Evolutionary conservation across 2,329 filamentous ascomycete genomes (phyloP), one percentile per base, ranked within the genome.

Genomic region (Lizonia empirigonia): DNA sequence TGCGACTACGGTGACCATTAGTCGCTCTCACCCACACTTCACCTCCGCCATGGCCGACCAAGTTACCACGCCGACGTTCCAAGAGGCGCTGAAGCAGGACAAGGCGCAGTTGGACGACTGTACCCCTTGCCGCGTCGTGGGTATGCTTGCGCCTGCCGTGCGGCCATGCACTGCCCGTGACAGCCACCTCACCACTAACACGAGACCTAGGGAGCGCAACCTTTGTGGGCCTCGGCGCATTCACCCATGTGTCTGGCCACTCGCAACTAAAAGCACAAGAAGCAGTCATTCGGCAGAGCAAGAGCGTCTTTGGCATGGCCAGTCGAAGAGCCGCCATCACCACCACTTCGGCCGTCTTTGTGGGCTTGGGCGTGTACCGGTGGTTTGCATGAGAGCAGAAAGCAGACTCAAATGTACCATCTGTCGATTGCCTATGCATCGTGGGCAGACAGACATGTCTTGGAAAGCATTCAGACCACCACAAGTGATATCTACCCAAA

Each of bases 41-140:
- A 33, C 37, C 7, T 3, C 34, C 36, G 10, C 38, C 32, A 65
- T 65, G 63, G 48, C 56, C 10, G 54, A 50, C 19, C 44, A 59
- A 30, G 42, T 46, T 10, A 34, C 57, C 5, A 34, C 58, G 3
- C 68, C 69, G 2, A 65, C 67, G 5, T 60, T 70, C 48, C 60
- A 66, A 23, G 59, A 68, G 36, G 67, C 67, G 12, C 52, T 70
- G 32, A 66, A 68, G 54, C 59, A 68, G 10, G 68, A 71, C 56
- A 64, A 56, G 23, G 61, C 65, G n/a, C 55, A 70, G 15, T 73
- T 69, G 50, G 70, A 89, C 57, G 82, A 93, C 74, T 93, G 89
- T 71, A 76, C 85, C 32, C 78, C 86, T 26, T 94, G 89, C 76
- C 83, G 83, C 65, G 72, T 91, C 23, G 79, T 90, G 44, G 89